Conservation (phyloP, 2,329 filamentous ascomycete species). For the Fusarium chuoi region DNA sequence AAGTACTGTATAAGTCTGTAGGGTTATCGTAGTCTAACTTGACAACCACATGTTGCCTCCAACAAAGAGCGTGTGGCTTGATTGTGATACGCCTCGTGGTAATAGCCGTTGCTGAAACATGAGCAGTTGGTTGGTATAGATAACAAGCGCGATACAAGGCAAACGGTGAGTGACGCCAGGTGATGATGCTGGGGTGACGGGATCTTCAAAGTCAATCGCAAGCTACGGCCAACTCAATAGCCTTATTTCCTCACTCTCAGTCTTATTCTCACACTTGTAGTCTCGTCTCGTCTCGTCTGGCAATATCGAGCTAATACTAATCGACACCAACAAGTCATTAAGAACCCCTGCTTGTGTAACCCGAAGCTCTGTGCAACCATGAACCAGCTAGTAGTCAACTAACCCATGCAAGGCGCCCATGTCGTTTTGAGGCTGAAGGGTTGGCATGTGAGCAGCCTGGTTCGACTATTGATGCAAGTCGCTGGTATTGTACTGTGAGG, state of each 20-base stretch:
- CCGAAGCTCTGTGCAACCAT: constrained; percentile 3
- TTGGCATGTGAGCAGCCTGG: constrained; percentile 22
- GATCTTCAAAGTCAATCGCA: constrained; percentile 21
- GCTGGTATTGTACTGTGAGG: constrained; percentile 9
- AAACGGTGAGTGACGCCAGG: constrained; percentile 12
- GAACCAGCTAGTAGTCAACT: background rate
- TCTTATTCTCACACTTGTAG: background rate
- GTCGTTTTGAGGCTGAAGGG: constrained; percentile 23
- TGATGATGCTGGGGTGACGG: constrained; percentile 1
- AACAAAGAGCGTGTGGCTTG: constrained; percentile 10
- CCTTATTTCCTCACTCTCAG: background rate
- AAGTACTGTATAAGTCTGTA: background rate
- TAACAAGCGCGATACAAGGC: constrained; percentile 2
- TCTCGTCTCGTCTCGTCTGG: background rate
- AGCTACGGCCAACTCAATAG: constrained; percentile 8
- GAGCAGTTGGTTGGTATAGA: constrained; percentile 3
- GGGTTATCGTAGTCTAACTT: background rate
- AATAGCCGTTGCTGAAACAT: constrained; percentile 1
- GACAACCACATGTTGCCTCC: background rate
- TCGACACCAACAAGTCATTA: background rate
- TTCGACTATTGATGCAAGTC: constrained; percentile 32
- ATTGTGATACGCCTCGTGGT: constrained; percentile 7
- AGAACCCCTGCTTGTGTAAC: constrained; percentile 15
- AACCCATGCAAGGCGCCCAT: constrained; percentile 12
- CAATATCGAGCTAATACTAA: background rate